Evolutionary conservation across 768 basidiomycete species (phyloP).

Genomic region (Omphalotus guepiniiformis): DNA sequence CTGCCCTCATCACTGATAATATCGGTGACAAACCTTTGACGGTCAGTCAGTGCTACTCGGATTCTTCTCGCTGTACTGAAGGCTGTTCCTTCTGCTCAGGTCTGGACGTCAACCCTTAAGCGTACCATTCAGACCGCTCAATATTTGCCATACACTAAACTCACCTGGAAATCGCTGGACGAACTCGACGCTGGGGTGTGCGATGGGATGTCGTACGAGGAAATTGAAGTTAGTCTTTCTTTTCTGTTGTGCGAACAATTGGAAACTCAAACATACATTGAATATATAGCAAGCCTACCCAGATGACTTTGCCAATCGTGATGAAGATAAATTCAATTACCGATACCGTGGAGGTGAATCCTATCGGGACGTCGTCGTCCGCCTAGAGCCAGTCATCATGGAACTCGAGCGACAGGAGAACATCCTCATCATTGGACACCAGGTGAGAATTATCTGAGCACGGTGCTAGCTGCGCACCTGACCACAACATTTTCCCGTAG

Average conservation of each 20-base stretch:
- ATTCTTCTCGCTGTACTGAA: not conserved
- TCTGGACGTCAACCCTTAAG: slow-evolving; percentile 98
- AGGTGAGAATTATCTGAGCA: no score
- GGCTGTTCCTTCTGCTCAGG: slow-evolving; percentile 38
- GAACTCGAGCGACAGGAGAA: slow-evolving; percentile 98
- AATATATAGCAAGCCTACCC: slow-evolving; percentile 91
- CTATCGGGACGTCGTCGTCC: slow-evolving; percentile 93
- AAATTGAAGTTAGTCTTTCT: slow-evolving; percentile 75
- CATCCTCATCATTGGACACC: slow-evolving; percentile 94
- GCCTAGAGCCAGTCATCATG: slow-evolving; percentile 98
- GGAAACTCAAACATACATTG: not conserved
- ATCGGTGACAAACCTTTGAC: slow-evolving; percentile 87
- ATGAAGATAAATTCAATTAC: slow-evolving; percentile 99
- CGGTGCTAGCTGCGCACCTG: no score
- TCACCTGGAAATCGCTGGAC: slow-evolving; percentile 98
- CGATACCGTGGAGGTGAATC: slow-evolving; percentile 97
- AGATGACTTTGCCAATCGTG: slow-evolving; percentile 96
- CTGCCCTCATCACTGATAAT: slow-evolving; percentile 83
- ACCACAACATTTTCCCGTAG: slow-evolving; percentile 32
- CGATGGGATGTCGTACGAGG: slow-evolving; percentile 99
- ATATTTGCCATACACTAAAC: slow-evolving; percentile 76
- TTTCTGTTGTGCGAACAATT: not conserved
- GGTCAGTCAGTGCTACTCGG: slow-evolving; percentile 36
- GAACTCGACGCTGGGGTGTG: slow-evolving; percentile 99
- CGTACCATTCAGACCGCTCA: slow-evolving; percentile 91